A percentile compares a stretch with the other conserved stretches of the same genome.
Conservation (phyloP, 2,329 filamentous ascomycete species). For the Ceratocystis cubensis region DNA sequence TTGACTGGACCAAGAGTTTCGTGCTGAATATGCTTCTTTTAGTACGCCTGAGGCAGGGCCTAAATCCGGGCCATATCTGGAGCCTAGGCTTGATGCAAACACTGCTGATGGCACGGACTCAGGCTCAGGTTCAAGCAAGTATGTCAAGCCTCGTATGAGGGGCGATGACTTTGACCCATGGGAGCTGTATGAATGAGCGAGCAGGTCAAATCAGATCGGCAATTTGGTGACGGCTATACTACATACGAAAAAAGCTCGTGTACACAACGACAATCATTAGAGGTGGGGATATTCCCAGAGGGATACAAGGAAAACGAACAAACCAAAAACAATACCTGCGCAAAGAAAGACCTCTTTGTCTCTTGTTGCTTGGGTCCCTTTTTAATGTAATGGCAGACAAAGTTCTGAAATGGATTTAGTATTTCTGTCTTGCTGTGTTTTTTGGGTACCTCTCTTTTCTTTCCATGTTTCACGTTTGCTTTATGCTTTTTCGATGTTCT, state of each 20-base stretch:
- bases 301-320: neutral
- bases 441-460: neutral
- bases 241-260: constrained; percentile 7
- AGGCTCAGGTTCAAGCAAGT: constrained; percentile 9
- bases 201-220: neutral
- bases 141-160: constrained; percentile 18
- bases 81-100: constrained; percentile 15
- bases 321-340: too few species aligned
- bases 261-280: constrained; percentile 2
- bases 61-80: constrained; percentile 27
- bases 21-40: constrained; percentile 41
- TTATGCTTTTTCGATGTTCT: neutral
- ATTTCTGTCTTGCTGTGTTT: constrained; percentile 2
- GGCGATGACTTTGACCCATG: constrained; percentile 21
- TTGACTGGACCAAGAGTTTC: constrained; percentile 65
- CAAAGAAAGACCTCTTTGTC: too few species aligned
- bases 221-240: neutral
- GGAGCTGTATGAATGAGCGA: constrained; percentile 24
- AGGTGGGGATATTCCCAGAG: constrained; percentile 5
- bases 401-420: neutral
- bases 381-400: neutral
- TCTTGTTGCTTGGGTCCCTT: neutral
- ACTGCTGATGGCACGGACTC: constrained; percentile 14
- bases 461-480: constrained; percentile 6
- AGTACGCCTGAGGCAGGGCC: constrained; percentile 25